Evolutionary conservation across 805 yeast species (phyloP).

Genomic region (Starmera amethionina): DNA sequence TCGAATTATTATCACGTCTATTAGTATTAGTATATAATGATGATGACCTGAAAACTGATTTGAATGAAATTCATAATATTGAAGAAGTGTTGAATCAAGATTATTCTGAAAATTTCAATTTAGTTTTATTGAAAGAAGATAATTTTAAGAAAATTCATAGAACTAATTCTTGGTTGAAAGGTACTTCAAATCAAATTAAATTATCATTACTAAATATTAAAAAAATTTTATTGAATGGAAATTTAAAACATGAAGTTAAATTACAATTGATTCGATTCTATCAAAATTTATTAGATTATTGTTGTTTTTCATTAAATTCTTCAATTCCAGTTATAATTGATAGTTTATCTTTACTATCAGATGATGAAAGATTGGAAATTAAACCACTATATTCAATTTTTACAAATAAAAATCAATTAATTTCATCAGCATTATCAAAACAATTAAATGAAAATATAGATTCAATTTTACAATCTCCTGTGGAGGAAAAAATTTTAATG

Average conservation of each 20-base stretch:
- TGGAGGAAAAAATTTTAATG: constrained; percentile 13
- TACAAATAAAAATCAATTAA: constrained; percentile 1
- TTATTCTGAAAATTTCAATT: constrained; percentile 7
- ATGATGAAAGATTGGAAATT: constrained; percentile 8
- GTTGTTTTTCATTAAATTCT: constrained; percentile 24
- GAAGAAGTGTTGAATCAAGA: constrained; percentile 6
- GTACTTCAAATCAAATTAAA: constrained; percentile 39
- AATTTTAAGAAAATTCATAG: constrained; percentile 25
- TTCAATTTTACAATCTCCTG: constrained; percentile 14
- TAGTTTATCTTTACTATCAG: constrained; percentile 18
- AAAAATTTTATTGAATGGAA: constrained; percentile 10
- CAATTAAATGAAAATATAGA: constrained; percentile 11
- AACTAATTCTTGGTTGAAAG: constrained; percentile 44
- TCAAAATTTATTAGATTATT: constrained; percentile 20
- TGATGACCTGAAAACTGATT: constrained; percentile 21
- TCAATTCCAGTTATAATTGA: constrained; percentile 28
- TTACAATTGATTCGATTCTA: constrained; percentile 22
- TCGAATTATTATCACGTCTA: constrained; percentile 22
- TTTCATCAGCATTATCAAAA: background rate
- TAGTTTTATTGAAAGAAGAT: constrained; percentile 10
- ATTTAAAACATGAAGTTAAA: constrained; percentile 25
- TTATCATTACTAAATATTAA: constrained; percentile 27
- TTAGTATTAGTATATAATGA: constrained; percentile 32
- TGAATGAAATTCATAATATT: constrained; percentile 12
- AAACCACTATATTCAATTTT: constrained; percentile 3